Evolutionary conservation across 139 green algal species (phyloP), one percentile per base, ranked within the genome.

Genomic region (Ettlia oleoabundans): DNA sequence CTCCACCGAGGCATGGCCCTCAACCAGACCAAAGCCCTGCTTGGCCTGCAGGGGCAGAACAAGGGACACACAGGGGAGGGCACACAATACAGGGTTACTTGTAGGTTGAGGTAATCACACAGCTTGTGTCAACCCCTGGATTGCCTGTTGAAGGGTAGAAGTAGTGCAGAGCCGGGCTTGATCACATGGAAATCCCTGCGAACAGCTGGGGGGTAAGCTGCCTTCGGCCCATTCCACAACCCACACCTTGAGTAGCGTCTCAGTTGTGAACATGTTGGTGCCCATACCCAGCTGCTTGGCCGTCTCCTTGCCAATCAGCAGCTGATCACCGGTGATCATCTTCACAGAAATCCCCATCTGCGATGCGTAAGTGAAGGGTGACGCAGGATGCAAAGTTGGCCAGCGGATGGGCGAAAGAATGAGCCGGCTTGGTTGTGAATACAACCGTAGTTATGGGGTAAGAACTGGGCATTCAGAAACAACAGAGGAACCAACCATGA

Each of bases 241-340:
- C 4, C 47, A 1, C 28, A 53, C 73, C 80, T 92, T 86, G 3
- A 92, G 41, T 40, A 93, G 62, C 43, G 79, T 82, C 78, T 93
- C 89, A 9, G 89, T 93, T 69, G 87, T 93, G 89, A 89, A 89
- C 67, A 94, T 94, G 84, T 95, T 91, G 41, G 84, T 89, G 80
- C 93, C 94, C 93, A 97, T 95, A 80, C 92, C 93, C 84, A 97
- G 86, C 91, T 94, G 90, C 64, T 87, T 88, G 42, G 94, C 93
- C 3, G 92, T 96, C 88, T 97, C 93, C 78, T 93, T 93, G 67
- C 91, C 94, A 75, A 97, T 97, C 28, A 96, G 87, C 81, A 92
- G 78, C 80, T 96, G 92, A 87, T 97, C 94, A 40, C 94, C 94
- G 8, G 94, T 97, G 68, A 97, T 91, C 94, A 97, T 97, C 90